Percentiles rank a stretch among this genome's conserved stretches.
Evolutionary conservation across 306 rosid genomes (phyloP).

Genomic region (Coriaria nepalensis): DNA sequence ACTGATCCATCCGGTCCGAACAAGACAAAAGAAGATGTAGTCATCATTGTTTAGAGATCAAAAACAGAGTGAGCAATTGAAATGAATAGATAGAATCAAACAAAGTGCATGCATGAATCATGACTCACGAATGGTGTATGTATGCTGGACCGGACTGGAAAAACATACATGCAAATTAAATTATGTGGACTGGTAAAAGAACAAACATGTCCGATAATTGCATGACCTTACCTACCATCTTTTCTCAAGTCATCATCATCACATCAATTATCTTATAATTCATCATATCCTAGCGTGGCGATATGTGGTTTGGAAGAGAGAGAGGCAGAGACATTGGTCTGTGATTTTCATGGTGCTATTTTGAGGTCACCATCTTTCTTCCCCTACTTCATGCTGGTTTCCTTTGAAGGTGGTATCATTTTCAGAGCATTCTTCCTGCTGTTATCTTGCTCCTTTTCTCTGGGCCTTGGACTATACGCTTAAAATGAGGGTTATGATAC

Average conservation of each 20-base stretch:
- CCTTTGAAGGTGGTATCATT: constrained; percentile 83
- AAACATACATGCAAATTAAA: no score
- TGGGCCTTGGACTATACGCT: constrained; percentile 37
- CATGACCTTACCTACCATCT: no score
- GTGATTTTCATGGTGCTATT: constrained; percentile 44
- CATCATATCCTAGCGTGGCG: constrained; percentile 28
- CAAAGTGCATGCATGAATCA: no score
- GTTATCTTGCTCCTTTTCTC: constrained; percentile 46
- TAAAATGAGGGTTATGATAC: constrained; percentile 42
- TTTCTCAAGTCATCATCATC: constrained; percentile 7
- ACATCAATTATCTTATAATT: constrained; percentile 13
- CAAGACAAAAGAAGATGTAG: no score
- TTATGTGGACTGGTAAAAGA: no score
- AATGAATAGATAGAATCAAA: no score
- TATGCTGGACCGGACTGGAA: no score
- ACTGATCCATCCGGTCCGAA: no score
- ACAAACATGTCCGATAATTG: no score
- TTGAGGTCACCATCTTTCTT: constrained; percentile 43
- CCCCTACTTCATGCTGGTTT: constrained; percentile 81
- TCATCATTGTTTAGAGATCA: no score
- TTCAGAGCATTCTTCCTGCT: constrained; percentile 56
- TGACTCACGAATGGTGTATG: no score
- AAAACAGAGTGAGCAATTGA: no score
- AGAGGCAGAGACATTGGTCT: constrained; percentile 32
- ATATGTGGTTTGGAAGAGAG: constrained; percentile 39